Conservation (phyloP, 208 protist genomes). For the Crithidia sp. region DNA sequence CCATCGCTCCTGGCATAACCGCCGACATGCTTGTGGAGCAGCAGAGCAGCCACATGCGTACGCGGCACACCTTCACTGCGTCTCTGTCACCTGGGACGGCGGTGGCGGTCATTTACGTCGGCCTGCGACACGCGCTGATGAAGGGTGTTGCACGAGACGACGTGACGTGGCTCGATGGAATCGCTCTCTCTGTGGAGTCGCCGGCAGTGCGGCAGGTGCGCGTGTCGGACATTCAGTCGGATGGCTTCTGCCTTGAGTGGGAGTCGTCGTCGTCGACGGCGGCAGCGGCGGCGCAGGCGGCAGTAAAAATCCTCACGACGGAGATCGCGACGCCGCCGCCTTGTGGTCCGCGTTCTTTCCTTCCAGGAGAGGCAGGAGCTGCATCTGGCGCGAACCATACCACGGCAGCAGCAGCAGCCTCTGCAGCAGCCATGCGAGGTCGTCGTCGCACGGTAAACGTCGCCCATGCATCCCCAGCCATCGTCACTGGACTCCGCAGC, state of each 20-base stretch:
- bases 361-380: not conserved
- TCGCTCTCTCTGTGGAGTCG: conserved; percentile 18
- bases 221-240: conserved; percentile 2
- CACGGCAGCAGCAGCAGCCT: too few relatives aligned
- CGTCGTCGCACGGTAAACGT: not conserved
- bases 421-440: not conserved
- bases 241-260: conserved; percentile 18
- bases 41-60: not conserved
- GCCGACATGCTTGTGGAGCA: too few relatives aligned
- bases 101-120: conserved; percentile 24
- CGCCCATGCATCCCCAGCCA: not conserved
- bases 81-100: not conserved
- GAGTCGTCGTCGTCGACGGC: not conserved
- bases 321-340: conserved; percentile 14
- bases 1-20: not conserved
- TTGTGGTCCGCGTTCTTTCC: not conserved
- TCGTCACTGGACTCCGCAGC: conserved; percentile 13
- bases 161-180: conserved; percentile 21
- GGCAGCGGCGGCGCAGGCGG: not conserved
- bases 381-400: not conserved
- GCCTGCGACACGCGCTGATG: not conserved
- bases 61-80: conserved; percentile 7
- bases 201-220: conserved; percentile 15
- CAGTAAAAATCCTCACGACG: conserved; percentile 12
- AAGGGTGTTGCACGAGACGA: conserved; percentile 1